phyloP scores from a whole-genome alignment of 2,329 filamentous ascomycete genomes.

The Aspergillus luchuensis region DNA sequence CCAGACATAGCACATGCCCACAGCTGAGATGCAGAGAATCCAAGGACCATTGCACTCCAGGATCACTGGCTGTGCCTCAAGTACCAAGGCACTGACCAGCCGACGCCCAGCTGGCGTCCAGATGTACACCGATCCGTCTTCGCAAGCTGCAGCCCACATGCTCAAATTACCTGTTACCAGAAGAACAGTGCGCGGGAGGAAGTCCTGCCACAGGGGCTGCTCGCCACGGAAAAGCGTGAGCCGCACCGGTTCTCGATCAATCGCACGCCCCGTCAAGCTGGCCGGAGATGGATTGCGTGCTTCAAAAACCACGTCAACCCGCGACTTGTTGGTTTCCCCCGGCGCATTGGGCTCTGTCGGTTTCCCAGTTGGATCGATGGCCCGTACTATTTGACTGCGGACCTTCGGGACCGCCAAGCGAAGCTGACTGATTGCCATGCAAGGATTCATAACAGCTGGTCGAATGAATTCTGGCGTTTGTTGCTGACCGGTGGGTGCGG shows the following conservation, averaged over 20 bases:
- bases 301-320: slow-evolving; percentile 78
- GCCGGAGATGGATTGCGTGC: slow-evolving; percentile 75
- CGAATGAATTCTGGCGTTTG: slow-evolving; percentile 81
- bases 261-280: slow-evolving; percentile 59
- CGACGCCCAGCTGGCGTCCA: slow-evolving; percentile 93
- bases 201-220: slow-evolving; percentile 88
- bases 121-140: slow-evolving; percentile 84
- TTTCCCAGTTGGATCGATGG: slow-evolving; percentile 63
- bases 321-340: slow-evolving; percentile 49
- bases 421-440: slow-evolving; percentile 77
- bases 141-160: slow-evolving; percentile 91
- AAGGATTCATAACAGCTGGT: slow-evolving; percentile 82
- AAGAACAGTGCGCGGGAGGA: slow-evolving; percentile 81
- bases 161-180: slow-evolving; percentile 85
- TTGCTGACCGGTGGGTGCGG: slow-evolving; percentile 61
- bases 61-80: slow-evolving; percentile 93
- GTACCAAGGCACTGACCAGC: slow-evolving; percentile 77
- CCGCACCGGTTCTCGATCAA: slow-evolving; percentile 78
- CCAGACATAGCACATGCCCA: slow-evolving; percentile 91
- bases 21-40: slow-evolving; percentile 85
- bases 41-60: slow-evolving; percentile 87
- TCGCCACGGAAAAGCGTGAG: slow-evolving; percentile 81
- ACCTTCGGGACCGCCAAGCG: slow-evolving; percentile 86
- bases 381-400: slow-evolving; percentile 77
- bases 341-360: slow-evolving; percentile 43